phyloP scores from a whole-genome alignment of 768 basidiomycete genomes.

The Termitomyces sp. region DNA sequence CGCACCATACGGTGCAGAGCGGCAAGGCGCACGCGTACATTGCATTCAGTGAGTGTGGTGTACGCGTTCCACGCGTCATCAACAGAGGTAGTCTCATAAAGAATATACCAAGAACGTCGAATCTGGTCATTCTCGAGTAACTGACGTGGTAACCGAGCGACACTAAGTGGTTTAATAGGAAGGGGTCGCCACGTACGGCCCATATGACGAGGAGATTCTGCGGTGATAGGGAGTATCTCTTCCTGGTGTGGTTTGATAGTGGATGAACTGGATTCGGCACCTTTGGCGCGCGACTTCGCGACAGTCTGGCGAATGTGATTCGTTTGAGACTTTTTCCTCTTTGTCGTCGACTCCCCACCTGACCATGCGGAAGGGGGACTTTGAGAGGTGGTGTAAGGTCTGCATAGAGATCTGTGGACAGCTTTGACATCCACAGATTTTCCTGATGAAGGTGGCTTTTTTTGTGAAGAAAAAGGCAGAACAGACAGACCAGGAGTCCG shows the following conservation, averaged over 20 bases:
- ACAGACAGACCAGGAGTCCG: not conserved
- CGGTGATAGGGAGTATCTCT: not conserved
- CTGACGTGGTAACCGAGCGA: not conserved
- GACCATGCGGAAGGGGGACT: not conserved
- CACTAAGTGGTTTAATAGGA: conserved; percentile 5
- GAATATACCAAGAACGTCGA: conserved; percentile 12
- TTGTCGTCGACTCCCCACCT: not conserved
- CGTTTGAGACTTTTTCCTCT: not conserved
- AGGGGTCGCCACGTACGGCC: conserved; percentile 21
- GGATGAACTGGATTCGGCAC: not conserved
- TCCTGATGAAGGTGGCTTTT: too few relatives aligned
- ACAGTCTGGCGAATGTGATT: not conserved
- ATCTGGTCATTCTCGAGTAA: conserved; percentile 6
- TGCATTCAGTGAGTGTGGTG: conserved; percentile 23
- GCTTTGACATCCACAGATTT: not conserved
- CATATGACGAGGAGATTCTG: conserved; percentile 14
- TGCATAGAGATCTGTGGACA: not conserved
- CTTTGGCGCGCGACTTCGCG: not conserved
- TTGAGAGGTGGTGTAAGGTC: too few relatives aligned
- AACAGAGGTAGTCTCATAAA: conserved; percentile 16
- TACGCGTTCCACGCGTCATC: conserved; percentile 38
- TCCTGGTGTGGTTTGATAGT: not conserved
- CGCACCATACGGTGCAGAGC: conserved; percentile 60
- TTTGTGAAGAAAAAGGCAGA: not conserved
- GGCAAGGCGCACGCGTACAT: conserved; percentile 31